phyloP scores from a whole-genome alignment of 192 early-diverging fungal genomes.

The Podila epigama region DNA sequence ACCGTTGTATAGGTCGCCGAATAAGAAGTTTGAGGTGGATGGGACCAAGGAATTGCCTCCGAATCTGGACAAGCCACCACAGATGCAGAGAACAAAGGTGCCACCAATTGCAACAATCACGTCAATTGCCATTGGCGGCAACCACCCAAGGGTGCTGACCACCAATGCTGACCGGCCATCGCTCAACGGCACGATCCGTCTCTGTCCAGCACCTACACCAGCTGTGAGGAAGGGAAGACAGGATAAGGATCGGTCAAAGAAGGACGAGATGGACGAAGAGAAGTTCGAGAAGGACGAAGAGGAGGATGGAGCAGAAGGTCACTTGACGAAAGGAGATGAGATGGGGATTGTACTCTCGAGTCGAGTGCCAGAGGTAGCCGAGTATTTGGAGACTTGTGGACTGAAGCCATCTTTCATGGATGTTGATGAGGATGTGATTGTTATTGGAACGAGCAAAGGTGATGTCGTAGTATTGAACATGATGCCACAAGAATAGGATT shows the following conservation, averaged over 20 bases:
- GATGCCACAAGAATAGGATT: conserved; percentile 16
- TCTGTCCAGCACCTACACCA: conserved; percentile 16
- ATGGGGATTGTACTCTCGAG: conserved; percentile 27
- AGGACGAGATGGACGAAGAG: not conserved
- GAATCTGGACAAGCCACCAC: conserved; percentile 18
- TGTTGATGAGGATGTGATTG: conserved; percentile 37
- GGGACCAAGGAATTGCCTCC: conserved; percentile 27
- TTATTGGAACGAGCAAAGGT: conserved; percentile 46
- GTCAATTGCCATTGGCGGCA: conserved; percentile 40
- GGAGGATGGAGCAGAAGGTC: not conserved
- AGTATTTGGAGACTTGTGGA: conserved; percentile 33
- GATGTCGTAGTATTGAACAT: conserved; percentile 37
- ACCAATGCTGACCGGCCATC: conserved; percentile 44
- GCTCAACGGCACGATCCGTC: conserved; percentile 29
- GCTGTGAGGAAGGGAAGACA: too few relatives aligned
- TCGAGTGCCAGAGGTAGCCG: conserved; percentile 6
- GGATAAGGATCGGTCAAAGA: too few relatives aligned
- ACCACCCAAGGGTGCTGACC: conserved; percentile 33
- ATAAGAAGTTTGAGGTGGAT: conserved; percentile 17
- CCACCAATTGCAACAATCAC: conserved; percentile 41
- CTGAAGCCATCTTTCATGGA: conserved; percentile 48
- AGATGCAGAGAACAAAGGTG: conserved; percentile 26
- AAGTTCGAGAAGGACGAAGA: not conserved
- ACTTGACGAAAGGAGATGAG: not conserved
- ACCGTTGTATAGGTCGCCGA: conserved; percentile 20